A percentile compares a stretch with the other conserved stretches of the same genome.
Evolutionary conservation across 768 basidiomycete species (phyloP).

Genomic region (Holtermanniella nyarrowii): DNA sequence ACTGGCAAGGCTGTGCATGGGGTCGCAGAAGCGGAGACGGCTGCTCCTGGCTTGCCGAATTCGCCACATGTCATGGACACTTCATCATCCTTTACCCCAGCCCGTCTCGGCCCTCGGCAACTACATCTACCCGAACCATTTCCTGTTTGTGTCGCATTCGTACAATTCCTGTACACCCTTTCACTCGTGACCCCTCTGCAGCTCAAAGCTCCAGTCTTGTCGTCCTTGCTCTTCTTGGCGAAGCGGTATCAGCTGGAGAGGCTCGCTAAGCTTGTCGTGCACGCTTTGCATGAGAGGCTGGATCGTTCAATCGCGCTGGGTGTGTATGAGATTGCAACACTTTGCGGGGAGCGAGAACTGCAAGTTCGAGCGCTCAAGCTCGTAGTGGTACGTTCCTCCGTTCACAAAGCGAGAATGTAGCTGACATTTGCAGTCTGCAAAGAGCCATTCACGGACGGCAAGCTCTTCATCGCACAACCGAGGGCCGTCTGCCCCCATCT

Average conservation of each 20-base stretch:
- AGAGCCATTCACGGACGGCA: neutral
- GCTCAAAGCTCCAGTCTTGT: slow-evolving; percentile 77
- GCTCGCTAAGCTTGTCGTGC: slow-evolving; percentile 69
- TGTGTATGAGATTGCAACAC: slow-evolving; percentile 88
- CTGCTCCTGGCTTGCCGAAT: slow-evolving; percentile 21
- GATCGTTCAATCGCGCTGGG: slow-evolving; percentile 77
- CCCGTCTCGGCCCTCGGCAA: slow-evolving; percentile 65
- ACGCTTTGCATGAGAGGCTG: slow-evolving; percentile 83
- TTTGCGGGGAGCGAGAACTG: slow-evolving; percentile 76
- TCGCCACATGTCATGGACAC: neutral
- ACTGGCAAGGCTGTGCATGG: slow-evolving; percentile 3
- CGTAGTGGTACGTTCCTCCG: slow-evolving; percentile 16
- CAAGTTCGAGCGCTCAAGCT: slow-evolving; percentile 63
- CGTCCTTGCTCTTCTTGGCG: slow-evolving; percentile 71
- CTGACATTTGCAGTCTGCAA: neutral
- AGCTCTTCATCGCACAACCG: neutral
- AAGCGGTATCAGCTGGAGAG: slow-evolving; percentile 71
- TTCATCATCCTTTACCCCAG: slow-evolving; percentile 18
- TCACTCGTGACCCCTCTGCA: slow-evolving; percentile 81
- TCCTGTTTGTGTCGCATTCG: slow-evolving; percentile 71
- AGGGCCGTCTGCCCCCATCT: neutral
- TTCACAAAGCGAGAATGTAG: neutral
- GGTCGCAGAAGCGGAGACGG: slow-evolving; percentile 12
- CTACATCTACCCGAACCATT: slow-evolving; percentile 81
- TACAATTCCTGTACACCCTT: slow-evolving; percentile 89